These are phyloP conservation scores for Trifolium dubium DNA, from an alignment of 306 rosid genomes.

Conservation along the genomic window DNA sequence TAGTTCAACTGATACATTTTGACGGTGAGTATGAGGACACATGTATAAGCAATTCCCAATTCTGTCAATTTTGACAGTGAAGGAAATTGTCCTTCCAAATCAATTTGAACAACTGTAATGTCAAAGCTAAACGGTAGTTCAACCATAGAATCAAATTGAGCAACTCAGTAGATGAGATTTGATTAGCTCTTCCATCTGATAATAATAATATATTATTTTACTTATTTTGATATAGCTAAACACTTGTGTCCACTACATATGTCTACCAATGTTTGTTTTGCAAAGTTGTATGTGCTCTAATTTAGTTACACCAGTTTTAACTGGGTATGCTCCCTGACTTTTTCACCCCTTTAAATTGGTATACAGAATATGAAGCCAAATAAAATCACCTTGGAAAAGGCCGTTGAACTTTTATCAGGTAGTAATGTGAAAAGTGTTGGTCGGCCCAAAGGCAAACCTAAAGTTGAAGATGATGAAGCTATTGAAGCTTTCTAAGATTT, in stretches of 20 bases:
- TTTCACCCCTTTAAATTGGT: conserved; percentile 21
- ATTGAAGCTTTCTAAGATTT: conserved; percentile 54
- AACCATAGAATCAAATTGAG: not conserved
- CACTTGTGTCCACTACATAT: not conserved
- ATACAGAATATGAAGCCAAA: conserved; percentile 66
- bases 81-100: not conserved
- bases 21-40: not conserved
- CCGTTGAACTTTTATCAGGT: conserved; percentile 70
- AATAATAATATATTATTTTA: no score
- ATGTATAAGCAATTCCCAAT: not conserved
- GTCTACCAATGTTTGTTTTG: not conserved
- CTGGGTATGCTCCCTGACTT: conserved; percentile 9
- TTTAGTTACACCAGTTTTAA: not conserved
- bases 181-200: not conserved
- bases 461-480: conserved; percentile 58
- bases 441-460: conserved; percentile 66
- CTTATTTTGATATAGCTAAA: not conserved
- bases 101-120: not conserved
- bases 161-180: not conserved
- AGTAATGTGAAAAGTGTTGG: conserved; percentile 56
- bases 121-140: not conserved
- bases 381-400: conserved; percentile 67
- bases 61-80: not conserved
- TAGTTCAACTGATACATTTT: not conserved
- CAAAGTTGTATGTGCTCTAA: not conserved